These are phyloP conservation scores for Colletotrichum chrysophilum DNA, from an alignment of 2,329 filamentous ascomycete genomes.

Conservation along the genomic window DNA sequence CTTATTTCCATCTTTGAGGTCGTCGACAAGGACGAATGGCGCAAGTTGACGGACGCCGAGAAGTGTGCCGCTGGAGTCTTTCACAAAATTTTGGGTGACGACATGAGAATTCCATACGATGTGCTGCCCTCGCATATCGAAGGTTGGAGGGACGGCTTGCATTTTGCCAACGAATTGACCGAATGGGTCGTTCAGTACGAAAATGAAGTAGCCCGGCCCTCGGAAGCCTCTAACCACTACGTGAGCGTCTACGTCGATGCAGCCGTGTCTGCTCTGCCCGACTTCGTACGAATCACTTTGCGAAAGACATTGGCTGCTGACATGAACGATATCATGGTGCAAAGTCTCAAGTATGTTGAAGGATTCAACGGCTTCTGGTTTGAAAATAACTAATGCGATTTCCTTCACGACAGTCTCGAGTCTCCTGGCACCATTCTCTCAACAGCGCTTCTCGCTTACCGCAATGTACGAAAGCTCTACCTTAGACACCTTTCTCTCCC, in stretches of 20 bases:
- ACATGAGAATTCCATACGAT: constrained; percentile 56
- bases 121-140: constrained; percentile 41
- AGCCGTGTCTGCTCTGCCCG: constrained; percentile 33
- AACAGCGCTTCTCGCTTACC: constrained; percentile 37
- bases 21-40: constrained; percentile 62
- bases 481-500: constrained; percentile 56
- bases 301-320: constrained; percentile 16
- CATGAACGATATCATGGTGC: constrained; percentile 19
- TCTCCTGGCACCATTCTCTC: background rate
- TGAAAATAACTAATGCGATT: background rate
- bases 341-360: constrained; percentile 8
- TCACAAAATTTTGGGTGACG: constrained; percentile 62
- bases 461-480: constrained; percentile 49
- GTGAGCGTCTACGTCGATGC: constrained; percentile 29
- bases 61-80: constrained; percentile 60
- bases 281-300: constrained; percentile 6
- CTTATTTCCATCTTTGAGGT: constrained; percentile 60
- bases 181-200: constrained; percentile 59
- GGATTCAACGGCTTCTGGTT: background rate
- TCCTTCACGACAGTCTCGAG: background rate
- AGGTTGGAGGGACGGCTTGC: constrained; percentile 53
- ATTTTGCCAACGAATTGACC: constrained; percentile 56
- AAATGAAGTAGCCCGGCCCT: constrained; percentile 30
- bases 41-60: constrained; percentile 58
- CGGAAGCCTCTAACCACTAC: constrained; percentile 38